Evolutionary conservation across 2,329 filamentous ascomycete species (phyloP), one percentile per base, ranked within the genome.

Genomic region (Paracorniculantispora psalliotae): DNA sequence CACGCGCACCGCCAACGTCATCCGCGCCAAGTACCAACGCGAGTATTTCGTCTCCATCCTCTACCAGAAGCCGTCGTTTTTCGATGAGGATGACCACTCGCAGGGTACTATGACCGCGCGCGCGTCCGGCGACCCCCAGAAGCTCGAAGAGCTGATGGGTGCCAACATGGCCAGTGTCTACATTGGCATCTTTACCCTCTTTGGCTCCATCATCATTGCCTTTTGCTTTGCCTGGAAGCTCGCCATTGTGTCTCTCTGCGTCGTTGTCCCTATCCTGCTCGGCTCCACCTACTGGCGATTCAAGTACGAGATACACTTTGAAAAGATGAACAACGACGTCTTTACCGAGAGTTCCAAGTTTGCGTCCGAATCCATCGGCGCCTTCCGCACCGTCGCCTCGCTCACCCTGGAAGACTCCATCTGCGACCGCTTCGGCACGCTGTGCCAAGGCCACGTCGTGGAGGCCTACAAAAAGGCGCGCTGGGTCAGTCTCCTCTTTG

Each of bases 151-250:
- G 69, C 75, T 88, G 8, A 79, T 87, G 66, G 83, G 83, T 83
- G 83, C 81, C 48, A 86, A 88, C 66, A 82, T 88, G 79, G 80
- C 84, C 2, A 78, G 89, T 63, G 79, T 84, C 2, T 78, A 78
- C 61, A 82, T 86, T 21, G 84, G 86, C 9, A 67, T 88, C 23
- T 87, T 90, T 67, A 87, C 83, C 51, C 72, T 92, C 3, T 65
- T 84, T 9, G 89, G 88, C 0, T 84, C 82, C 8, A 72, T 90
- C 15, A 75, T 80, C 46, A 87, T 92, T 54, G 80, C 87, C 1
- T 91, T 90, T 65, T 76, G 80, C 4, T 91, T 88, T 68, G 87
- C 87, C 1, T 92, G 90, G 90, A 92, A 91, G 69, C 77, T 93
- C 9, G 84, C 86, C 0, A 73, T 91, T 0, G 85, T 92, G 0